Evolutionary conservation across 2,329 filamentous ascomycete species (phyloP).

Genomic region (Calcarisporium arbuscula): DNA sequence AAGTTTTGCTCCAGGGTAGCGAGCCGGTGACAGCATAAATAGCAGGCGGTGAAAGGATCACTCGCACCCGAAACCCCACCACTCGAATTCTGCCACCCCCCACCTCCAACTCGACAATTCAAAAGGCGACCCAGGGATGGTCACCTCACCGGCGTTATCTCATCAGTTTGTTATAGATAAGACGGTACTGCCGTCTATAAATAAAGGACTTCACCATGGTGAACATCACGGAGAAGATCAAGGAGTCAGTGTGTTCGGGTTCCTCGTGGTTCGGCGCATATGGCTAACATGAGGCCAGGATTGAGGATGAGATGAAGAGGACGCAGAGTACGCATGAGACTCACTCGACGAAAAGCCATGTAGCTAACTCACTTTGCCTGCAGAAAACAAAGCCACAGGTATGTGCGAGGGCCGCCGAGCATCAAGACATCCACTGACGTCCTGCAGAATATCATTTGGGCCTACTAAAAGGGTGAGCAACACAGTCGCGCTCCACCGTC

Average conservation of each 20-base stretch:
- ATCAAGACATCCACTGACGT: constrained; percentile 11
- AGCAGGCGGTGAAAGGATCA: constrained; percentile 22
- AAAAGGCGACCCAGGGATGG: too few relatives aligned
- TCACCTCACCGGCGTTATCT: neutral
- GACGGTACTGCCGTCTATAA: constrained; percentile 25
- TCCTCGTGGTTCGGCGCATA: constrained; percentile 3
- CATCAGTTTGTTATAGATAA: constrained; percentile 4
- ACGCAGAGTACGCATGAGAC: constrained; percentile 75
- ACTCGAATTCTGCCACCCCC: constrained; percentile 19
- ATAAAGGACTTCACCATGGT: constrained; percentile 62
- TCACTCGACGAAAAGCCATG: neutral
- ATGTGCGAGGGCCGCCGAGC: constrained; percentile 28
- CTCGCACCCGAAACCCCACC: neutral
- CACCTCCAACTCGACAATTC: too few relatives aligned
- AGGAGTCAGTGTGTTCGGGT: constrained; percentile 62
- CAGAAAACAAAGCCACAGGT: constrained; percentile 99
- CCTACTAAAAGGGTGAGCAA: constrained; percentile 84
- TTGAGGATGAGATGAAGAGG: constrained; percentile 98
- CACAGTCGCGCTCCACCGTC: neutral
- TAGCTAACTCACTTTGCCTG: constrained; percentile 4
- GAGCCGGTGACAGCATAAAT: constrained; percentile 8
- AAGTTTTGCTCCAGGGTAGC: too few relatives aligned
- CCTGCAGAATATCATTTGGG: constrained; percentile 89
- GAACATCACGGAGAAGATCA: constrained; percentile 99
- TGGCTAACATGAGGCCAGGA: constrained; percentile 52